A percentile compares a stretch with the other conserved stretches of the same genome.
phyloP scores from a whole-genome alignment of 495 filamentous ascomycete genomes.

The Parathielavia hyrcaniae region DNA sequence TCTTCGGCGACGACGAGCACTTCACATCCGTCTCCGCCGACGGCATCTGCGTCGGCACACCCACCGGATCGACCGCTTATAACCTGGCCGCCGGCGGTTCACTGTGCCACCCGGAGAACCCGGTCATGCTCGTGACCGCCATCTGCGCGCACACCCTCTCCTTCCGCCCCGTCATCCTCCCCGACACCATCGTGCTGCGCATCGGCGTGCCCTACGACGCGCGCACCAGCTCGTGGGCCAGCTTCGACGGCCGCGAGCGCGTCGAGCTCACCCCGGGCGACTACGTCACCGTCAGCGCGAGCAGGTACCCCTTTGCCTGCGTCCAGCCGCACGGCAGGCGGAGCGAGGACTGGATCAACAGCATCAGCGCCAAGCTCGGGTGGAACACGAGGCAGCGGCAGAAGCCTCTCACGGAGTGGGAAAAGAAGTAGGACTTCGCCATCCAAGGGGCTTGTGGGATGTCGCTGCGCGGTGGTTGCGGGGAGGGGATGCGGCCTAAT shows the following conservation, averaged over 20 bases:
- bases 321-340: constrained; percentile 68
- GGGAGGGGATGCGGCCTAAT: not conserved
- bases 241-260: constrained; percentile 89
- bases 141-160: constrained; percentile 95
- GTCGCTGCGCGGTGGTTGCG: not conserved
- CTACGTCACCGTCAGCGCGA: constrained; percentile 92
- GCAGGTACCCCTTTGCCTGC: constrained; percentile 85
- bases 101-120: constrained; percentile 93
- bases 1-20: constrained; percentile 94
- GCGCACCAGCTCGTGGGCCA: constrained; percentile 85
- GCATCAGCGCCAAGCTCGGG: constrained; percentile 79
- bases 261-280: constrained; percentile 84
- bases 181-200: constrained; percentile 87
- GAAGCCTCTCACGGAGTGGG: constrained; percentile 50
- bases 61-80: constrained; percentile 92
- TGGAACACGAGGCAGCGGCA: constrained; percentile 91
- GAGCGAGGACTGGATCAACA: constrained; percentile 89
- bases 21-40: constrained; percentile 84
- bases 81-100: constrained; percentile 95
- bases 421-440: constrained; percentile 24
- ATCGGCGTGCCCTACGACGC: constrained; percentile 91
- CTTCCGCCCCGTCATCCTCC: constrained; percentile 91
- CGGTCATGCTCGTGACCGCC: constrained; percentile 89
- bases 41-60: constrained; percentile 84
- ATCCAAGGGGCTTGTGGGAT: not conserved